These are phyloP conservation scores for Phyllosticta ampelicida DNA, from an alignment of 2,329 filamentous ascomycete species.

Conservation along the genomic window DNA sequence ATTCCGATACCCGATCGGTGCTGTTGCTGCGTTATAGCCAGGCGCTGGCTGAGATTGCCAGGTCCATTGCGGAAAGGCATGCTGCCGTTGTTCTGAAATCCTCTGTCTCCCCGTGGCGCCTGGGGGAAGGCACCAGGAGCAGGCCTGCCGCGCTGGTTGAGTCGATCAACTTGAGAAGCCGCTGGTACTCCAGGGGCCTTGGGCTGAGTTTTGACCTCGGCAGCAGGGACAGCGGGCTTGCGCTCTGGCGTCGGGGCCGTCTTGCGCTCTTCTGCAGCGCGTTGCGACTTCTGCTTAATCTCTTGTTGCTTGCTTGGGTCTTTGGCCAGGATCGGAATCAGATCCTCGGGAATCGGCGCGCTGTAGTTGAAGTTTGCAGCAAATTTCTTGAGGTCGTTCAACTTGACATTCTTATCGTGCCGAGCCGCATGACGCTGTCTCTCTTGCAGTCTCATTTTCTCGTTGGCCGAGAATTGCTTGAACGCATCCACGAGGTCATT, in stretches of 20 bases:
- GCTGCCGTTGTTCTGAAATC: constrained; percentile 29
- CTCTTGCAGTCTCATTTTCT: constrained; percentile 51
- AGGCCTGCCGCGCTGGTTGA: constrained; percentile 3
- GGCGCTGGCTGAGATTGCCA: constrained; percentile 39
- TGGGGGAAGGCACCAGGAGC: constrained; percentile 5
- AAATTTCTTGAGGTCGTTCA: constrained; percentile 93
- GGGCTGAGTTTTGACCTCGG: constrained; percentile 24
- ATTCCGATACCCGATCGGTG: constrained; percentile 33
- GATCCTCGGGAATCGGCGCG: constrained; percentile 80
- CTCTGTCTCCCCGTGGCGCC: constrained; percentile 6
- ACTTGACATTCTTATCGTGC: constrained; percentile 78
- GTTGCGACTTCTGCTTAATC: constrained; percentile 79
- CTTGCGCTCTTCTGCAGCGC: constrained; percentile 52
- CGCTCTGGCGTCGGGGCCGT: constrained; percentile 22
- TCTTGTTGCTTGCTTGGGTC: constrained; percentile 89
- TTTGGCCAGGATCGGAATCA: constrained; percentile 92
- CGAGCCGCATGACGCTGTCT: constrained; percentile 42
- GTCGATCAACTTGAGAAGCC: constrained; percentile 37
- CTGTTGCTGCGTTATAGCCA: constrained; percentile 42
- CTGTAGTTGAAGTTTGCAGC: constrained; percentile 87
- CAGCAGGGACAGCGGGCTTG: constrained; percentile 24
- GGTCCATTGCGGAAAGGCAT: constrained; percentile 27
- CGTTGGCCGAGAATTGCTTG: constrained; percentile 51
- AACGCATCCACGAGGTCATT: constrained; percentile 52
- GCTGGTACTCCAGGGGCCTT: constrained; percentile 18